Conservation (phyloP, 768 basidiomycete species). For the Ramaria sp. region DNA sequence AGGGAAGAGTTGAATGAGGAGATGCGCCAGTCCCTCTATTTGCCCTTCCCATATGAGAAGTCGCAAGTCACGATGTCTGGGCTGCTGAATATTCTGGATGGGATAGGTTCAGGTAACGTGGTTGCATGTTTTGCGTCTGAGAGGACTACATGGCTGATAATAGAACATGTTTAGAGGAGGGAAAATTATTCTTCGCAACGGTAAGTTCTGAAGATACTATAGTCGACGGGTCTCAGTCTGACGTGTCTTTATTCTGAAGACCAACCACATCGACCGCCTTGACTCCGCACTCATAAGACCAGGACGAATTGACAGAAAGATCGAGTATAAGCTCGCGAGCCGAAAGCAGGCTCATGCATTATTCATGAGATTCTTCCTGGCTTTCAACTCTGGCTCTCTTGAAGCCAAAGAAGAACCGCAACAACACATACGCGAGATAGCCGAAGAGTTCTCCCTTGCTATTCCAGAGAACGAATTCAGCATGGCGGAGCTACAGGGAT, state of each 20-base stretch:
- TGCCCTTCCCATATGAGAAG: conserved; percentile 9
- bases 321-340: conserved; percentile 40
- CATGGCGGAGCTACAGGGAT: conserved; percentile 53
- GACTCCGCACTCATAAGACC: conserved; percentile 46
- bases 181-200: conserved; percentile 51
- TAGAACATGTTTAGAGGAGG: conserved; percentile 29
- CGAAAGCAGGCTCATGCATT: conserved; percentile 34
- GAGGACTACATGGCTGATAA: not conserved
- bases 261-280: conserved; percentile 44
- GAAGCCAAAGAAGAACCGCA: too few species aligned
- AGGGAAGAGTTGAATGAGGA: conserved; percentile 28
- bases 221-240: conserved; percentile 8
- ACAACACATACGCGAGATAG: conserved; percentile 6
- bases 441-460: conserved; percentile 27
- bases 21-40: not conserved
- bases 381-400: too few species aligned
- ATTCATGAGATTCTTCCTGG: conserved; percentile 38
- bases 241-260: conserved; percentile 21
- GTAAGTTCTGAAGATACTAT: conserved; percentile 28
- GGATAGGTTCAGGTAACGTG: conserved; percentile 39
- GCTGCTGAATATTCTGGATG: conserved; percentile 47
- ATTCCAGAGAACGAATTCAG: conserved; percentile 42
- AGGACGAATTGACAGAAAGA: conserved; percentile 43
- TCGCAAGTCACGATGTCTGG: conserved; percentile 39
- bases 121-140: conserved; percentile 16